These are phyloP conservation scores for Zygosaccharomyces pseudobailii DNA, from an alignment of 1,139 yeast genomes.

Conservation along the genomic window DNA sequence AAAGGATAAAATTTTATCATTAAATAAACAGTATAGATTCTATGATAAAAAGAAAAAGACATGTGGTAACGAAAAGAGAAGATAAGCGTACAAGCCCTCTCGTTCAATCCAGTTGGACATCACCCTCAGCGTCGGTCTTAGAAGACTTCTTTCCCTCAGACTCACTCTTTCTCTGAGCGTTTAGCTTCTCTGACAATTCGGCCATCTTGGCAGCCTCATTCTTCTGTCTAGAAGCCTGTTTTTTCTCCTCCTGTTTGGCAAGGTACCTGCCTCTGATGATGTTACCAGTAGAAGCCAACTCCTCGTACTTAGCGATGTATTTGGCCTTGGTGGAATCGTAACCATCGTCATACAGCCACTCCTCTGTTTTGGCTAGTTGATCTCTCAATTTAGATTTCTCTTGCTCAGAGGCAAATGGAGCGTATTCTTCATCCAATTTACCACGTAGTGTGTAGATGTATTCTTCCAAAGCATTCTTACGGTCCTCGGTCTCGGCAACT, in stretches of 20 bases:
- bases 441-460: slow-evolving; percentile 97
- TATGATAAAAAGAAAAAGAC: slow-evolving; percentile 6
- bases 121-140: slow-evolving; percentile 24
- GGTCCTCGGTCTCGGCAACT: slow-evolving; percentile 98
- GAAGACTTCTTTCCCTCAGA: slow-evolving; percentile 32
- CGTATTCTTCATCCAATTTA: slow-evolving; percentile 88
- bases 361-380: slow-evolving; percentile 82
- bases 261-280: slow-evolving; percentile 91
- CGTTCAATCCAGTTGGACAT: slow-evolving; percentile 25
- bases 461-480: slow-evolving; percentile 97
- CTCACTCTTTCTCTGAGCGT: slow-evolving; percentile 62
- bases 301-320: slow-evolving; percentile 97
- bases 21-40: slow-evolving; percentile 5
- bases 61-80: background rate
- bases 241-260: slow-evolving; percentile 92
- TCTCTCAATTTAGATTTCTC: slow-evolving; percentile 78
- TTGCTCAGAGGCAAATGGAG: slow-evolving; percentile 81
- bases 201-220: slow-evolving; percentile 85
- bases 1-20: slow-evolving; percentile 6
- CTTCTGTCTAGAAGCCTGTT: slow-evolving; percentile 80
- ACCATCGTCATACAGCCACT: slow-evolving; percentile 98
- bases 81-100: background rate
- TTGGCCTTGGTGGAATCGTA: slow-evolving; percentile 94
- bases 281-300: slow-evolving; percentile 91
- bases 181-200: slow-evolving; percentile 86